Evolutionary conservation across 441 rosid genomes (phyloP).

Genomic region (Aquilaria agallochum): DNA sequence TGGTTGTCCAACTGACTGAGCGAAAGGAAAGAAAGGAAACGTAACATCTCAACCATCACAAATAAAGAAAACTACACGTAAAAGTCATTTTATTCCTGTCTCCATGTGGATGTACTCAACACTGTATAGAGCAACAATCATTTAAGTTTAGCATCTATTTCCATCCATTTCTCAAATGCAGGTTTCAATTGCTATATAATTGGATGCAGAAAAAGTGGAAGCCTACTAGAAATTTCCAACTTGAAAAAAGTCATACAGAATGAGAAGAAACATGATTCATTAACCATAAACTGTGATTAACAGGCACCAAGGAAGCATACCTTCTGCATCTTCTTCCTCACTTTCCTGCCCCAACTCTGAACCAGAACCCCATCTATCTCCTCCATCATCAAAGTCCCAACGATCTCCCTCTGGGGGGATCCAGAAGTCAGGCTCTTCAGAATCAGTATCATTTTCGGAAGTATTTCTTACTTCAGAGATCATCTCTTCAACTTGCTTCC

Average conservation of each 20-base stretch:
- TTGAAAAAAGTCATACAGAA: slow-evolving; percentile 1
- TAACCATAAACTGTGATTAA: background rate
- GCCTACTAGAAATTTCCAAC: slow-evolving; percentile 5
- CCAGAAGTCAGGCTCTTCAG: slow-evolving; percentile 84
- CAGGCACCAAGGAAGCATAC: slow-evolving; percentile 28
- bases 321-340: slow-evolving; percentile 48
- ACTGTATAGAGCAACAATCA: too few relatives aligned
- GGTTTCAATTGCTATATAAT: too few relatives aligned
- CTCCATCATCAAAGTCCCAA: slow-evolving; percentile 89
- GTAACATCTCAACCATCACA: too few relatives aligned
- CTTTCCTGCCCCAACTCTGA: slow-evolving; percentile 42
- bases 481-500: slow-evolving; percentile 37
- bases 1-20: too few relatives aligned
- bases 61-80: too few relatives aligned
- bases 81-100: too few relatives aligned
- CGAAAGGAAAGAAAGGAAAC: too few relatives aligned
- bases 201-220: background rate
- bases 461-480: slow-evolving; percentile 50
- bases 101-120: too few relatives aligned
- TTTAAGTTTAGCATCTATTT: too few relatives aligned
- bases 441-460: slow-evolving; percentile 43
- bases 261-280: background rate
- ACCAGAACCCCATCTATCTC: slow-evolving; percentile 82
- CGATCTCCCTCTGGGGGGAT: slow-evolving; percentile 82
- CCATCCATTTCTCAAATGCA: too few relatives aligned